Percentiles rank a stretch among this genome's conserved stretches.
These are phyloP conservation scores for Beauveria australis DNA, from an alignment of 2,329 filamentous ascomycete species.

Conservation along the genomic window DNA sequence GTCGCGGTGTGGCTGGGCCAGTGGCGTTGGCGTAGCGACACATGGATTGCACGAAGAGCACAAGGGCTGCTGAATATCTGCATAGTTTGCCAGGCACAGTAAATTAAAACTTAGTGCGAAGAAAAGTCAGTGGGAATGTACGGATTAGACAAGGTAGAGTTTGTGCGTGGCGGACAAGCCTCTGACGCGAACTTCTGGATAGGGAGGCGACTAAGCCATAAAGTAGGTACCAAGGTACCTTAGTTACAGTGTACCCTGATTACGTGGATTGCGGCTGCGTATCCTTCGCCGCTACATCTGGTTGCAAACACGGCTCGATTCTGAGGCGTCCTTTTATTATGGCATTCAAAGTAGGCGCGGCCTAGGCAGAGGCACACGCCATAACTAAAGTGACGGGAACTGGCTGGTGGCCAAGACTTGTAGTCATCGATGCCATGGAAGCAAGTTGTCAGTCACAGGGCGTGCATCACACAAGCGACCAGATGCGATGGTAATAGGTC, in stretches of 20 bases:
- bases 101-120: too few species aligned
- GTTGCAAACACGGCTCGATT: background rate
- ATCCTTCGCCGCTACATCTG: background rate
- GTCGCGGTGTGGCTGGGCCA: background rate
- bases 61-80: too few species aligned
- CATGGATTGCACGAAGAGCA: background rate
- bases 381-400: background rate
- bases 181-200: background rate
- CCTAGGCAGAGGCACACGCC: too few species aligned
- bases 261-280: background rate
- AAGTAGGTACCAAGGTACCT: too few species aligned
- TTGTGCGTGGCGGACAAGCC: background rate
- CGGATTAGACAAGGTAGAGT: background rate
- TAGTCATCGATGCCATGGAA: background rate
- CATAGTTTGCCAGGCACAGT: too few species aligned
- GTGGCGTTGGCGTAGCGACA: background rate
- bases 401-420: background rate
- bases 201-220: background rate
- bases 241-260: too few species aligned
- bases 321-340: too few species aligned
- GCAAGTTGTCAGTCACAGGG: background rate
- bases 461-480: background rate
- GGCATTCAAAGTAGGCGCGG: too few species aligned
- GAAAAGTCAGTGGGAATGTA: background rate
- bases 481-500: background rate